These are phyloP conservation scores for Trichoderma gracile DNA, from an alignment of 2,329 filamentous ascomycete genomes.

Conservation along the genomic window DNA sequence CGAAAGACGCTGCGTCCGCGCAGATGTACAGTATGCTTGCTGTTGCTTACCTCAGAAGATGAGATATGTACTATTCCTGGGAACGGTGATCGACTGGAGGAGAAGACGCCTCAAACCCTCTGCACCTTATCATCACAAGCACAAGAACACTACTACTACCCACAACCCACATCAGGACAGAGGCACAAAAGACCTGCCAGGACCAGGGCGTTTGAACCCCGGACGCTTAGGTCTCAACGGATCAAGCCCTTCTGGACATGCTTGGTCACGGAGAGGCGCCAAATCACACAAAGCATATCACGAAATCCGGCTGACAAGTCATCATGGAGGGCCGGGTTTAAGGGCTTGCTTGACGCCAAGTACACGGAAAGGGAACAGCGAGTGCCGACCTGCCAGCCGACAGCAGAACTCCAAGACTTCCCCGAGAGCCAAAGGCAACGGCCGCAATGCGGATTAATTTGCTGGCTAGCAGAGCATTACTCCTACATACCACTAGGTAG, in stretches of 20 bases:
- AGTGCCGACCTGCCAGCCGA: constrained; percentile 14
- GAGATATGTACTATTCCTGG: neutral
- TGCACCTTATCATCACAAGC: constrained; percentile 12
- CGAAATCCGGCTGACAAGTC: constrained; percentile 4
- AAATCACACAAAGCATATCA: constrained; percentile 7
- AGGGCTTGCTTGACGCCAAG: constrained; percentile 16
- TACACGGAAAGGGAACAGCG: constrained; percentile 1
- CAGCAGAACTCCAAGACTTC: constrained; percentile 5
- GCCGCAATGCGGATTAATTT: constrained; percentile 24
- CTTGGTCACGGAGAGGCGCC: neutral
- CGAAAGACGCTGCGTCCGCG: neutral
- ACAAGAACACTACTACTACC: neutral
- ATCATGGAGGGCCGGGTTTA: neutral
- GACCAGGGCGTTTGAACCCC: neutral
- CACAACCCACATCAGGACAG: neutral
- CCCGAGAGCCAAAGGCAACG: constrained; percentile 17
- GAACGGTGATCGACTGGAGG: constrained; percentile 14
- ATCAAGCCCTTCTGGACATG: constrained; percentile 6
- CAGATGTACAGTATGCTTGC: neutral
- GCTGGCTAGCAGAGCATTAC: neutral
- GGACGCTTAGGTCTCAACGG: neutral
- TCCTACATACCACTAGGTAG: neutral
- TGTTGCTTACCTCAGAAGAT: constrained; percentile 20
- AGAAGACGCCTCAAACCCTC: constrained; percentile 3
- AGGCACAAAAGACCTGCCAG: too few species aligned